Base-by-base conservation (phyloP, 345 rosid species). In the Geranium brycei region DNA sequence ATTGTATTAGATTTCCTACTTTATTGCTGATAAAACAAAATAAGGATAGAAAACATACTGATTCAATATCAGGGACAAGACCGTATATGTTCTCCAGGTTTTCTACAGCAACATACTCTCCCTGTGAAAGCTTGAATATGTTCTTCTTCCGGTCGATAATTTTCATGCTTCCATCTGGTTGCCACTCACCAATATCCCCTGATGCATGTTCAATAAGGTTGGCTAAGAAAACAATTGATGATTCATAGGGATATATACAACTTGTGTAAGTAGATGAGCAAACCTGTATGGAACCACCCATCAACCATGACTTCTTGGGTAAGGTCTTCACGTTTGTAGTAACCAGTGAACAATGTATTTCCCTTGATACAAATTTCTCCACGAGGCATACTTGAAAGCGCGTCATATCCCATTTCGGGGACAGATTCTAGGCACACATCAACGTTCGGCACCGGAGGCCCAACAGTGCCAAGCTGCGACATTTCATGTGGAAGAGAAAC, bases 121-220 rank as follows among this genome's bases (percentile, higher is more conserved):
- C 99, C 77, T 93, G 99, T 1, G 99, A 91, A 38, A 93, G 96
- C 71, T 93, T 93, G 65, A 91, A 93, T 59, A 93, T 93, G 69
- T 93, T 93, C 69, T 93, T 93, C 88, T 88, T 91, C 14, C 99
- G 77, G 67, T 93, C 99, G 38, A 93, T 82, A 57, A 91, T 85
- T 69, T 87, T 93, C 95, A 93, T 71, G 80, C 95, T 90, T 72
- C 96, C 99, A 65, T 93, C 81, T 4, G 87, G 83, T 84, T 90
- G 99, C 99, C 99, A 91, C 70, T 93, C 97, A 13, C 99, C 99
- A 23, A 93, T 68, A 79, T 93, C 99, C 70, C 96, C 96, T 87
- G 80, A 76, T 63, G 62, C 63, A 70, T 58, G 38, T 19, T 51
- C 38, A 51, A 56, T 23, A 59, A 18, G 58, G 38, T 68, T 47